Evolutionary conservation across 768 basidiomycete species (phyloP), one percentile per base, ranked within the genome.

Genomic region (Obba rivulosa): DNA sequence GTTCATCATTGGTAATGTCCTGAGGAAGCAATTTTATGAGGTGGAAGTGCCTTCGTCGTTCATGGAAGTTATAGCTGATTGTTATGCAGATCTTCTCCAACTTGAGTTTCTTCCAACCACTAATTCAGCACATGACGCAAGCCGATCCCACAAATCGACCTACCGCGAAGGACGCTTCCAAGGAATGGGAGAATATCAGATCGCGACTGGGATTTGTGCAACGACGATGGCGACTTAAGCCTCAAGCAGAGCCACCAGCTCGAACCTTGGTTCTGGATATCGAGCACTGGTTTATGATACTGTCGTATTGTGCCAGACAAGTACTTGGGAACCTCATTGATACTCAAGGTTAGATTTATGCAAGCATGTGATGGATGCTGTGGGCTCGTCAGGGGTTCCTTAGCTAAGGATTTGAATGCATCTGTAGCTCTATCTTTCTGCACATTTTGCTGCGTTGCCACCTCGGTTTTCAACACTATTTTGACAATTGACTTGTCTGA

Each of bases 1-100:
- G 0, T 64, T 56, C 45, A 60, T 57, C 1, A 54, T 65, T 1
- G 66, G 64, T 2, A 50, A 62, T 18, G 25, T 65, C 5, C 61
- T 60, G 23, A 38, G 49, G 16, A 49, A 46, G 5, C 52, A 59
- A 20, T 53, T 62, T n/a, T 51, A 53, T 2, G 43, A 56, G 18
- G 56, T 57, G 34, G 3, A n/a, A n/a, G 49, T 35, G 2, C 22
- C 16, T 5, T 5, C 37, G 16, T 39, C 37, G 3, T 46, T 36
- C 23, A n/a, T 46, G 14, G 11, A 9, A 34, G 9, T 22, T 18
- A 21, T 38, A 46, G 17, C 39, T 16, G 46, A 43, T 3, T 48
- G 4, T 8, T n/a, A 3, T 9, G 11, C 25, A 58, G 57, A 44
- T 44, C 38, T 58, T 43, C 31, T 35, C 39, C 3, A 49, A 55